Base-by-base conservation (phyloP, 2,329 filamentous ascomycete species). In the Aureobasidium uvarum region DNA sequence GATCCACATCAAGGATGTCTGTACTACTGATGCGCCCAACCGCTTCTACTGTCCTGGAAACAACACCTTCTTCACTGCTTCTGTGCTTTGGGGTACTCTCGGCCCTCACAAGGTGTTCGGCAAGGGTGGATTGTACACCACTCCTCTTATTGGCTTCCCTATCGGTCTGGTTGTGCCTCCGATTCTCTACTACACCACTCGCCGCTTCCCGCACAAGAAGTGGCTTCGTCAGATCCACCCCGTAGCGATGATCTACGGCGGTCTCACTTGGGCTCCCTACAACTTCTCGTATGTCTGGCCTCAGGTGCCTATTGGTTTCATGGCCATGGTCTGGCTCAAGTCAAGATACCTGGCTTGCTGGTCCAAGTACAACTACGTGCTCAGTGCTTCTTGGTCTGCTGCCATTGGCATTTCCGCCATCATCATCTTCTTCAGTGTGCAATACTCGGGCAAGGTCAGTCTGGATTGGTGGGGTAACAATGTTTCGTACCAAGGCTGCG, bases 41-140 rank as follows among this genome's bases (percentile, higher is more conserved):
- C 59, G 59, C 38, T 62, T 51, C 38, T 52, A 62, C 33, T 62
- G 59, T 46, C 59, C 59, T 28, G 45, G 59, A 7, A 62, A 31
- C 59, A 62, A 62, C 36, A 62, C 59, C 8, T 62, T 62, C 59
- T 62, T 62, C 59, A 62, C 59, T 31, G 59, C 59, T 6, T 51
- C 59, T 2, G 59, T 62, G 14, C 48, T 62, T 20, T 62, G 59
- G 59, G 59, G 48, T 25, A 62, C 59, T 7, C 20, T 62, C 3
- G 59, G 59, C 11, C 59, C 59, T 23, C 59, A 62, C 59, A 50
- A 62, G 31, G 48, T 50, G 7, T 62, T 62, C n/a, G 59, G 48
- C 23, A 51, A 62, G 41, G 59, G 59, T 5, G 59, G 59, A 3
- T 31, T 51, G 13, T 62, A 62, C 38, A 62, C 59, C 6, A 33